Evolutionary conservation across 1,139 yeast genomes (phyloP), one percentile per base, ranked within the genome.

Genomic region (Nakaseomyces sp.): DNA sequence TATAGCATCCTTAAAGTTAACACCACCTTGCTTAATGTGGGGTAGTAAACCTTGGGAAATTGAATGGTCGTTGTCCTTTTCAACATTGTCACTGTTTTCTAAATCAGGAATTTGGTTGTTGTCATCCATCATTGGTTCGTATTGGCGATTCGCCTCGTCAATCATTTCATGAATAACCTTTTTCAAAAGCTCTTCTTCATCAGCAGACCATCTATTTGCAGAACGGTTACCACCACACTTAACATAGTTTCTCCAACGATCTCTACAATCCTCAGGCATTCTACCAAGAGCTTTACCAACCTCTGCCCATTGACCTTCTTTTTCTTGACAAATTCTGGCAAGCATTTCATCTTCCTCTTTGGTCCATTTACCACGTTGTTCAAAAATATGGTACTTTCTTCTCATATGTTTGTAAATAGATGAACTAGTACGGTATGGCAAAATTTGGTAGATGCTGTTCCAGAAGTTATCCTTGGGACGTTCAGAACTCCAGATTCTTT

Each of bases 241-340:
- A 48, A 88, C 83, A 58, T 89, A 89, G 63, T 89, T 89, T 63
- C 97, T 74, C 95, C 95, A 89, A 51, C 97, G 72, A 62, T 89
- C 97, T 52, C 97, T 74, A 63, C 96, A 88, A 65, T 89, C 97
- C 58, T 89, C 97, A 0, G 97, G 96, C 97, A 89, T 89, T 57
- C 97, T 74, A 10, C 85, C 86, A 77, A 88, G 70, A 8, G 71
- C 66, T 45, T 73, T 73, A 3, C 96, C 96, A 49, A 88, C 82
- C 38, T 72, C 72, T 53, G 85, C 84, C 96, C 96, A 88, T 57
- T 82, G 86, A n/a, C 91, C 87, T 46, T 79, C 85, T 51, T 78
- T 76, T 30, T 78, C 77, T 8, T 73, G 66, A 4, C 85, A 85
- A 43, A 86, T 68, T 45, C 72, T 72, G 1, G 77, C 76, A 45